Conservation (phyloP, 2,329 filamentous ascomycete species). For the Aspergillus pseudotamarii region DNA sequence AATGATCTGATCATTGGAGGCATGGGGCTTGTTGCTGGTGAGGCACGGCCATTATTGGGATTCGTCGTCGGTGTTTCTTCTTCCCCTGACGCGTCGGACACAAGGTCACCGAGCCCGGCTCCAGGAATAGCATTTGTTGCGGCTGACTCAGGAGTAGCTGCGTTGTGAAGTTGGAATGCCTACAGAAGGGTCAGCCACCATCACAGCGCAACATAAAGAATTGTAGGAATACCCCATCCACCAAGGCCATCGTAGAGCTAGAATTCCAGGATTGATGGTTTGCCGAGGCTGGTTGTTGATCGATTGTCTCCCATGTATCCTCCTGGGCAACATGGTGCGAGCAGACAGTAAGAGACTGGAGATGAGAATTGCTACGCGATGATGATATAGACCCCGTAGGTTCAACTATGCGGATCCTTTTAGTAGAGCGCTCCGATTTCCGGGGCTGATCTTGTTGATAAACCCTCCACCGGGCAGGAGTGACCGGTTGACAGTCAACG, state of each 20-base stretch:
- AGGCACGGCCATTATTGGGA: not conserved
- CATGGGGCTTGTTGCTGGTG: not conserved
- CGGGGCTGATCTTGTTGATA: not conserved
- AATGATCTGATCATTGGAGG: not conserved
- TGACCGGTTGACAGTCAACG: conserved; percentile 19
- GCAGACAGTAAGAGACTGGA: not conserved
- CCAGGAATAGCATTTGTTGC: conserved; percentile 22
- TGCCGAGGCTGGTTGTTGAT: not conserved
- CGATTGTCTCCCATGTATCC: not conserved
- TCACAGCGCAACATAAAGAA: not conserved
- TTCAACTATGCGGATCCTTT: not conserved
- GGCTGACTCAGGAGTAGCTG: conserved; percentile 8
- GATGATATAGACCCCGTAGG: not conserved
- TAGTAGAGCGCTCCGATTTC: not conserved
- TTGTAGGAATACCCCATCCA: conserved; percentile 17
- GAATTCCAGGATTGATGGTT: conserved; percentile 16
- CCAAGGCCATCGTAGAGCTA: conserved; percentile 26
- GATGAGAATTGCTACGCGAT: not conserved
- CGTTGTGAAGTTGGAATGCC: conserved; percentile 22
- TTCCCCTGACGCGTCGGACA: not conserved
- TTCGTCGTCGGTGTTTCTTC: not conserved
- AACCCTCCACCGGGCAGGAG: conserved; percentile 5
- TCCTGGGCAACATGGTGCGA: not conserved
- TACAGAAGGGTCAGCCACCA: conserved; percentile 1
- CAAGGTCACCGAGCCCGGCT: not conserved